Percentiles rank a stretch among this genome's conserved stretches.
Evolutionary conservation across 2,329 filamentous ascomycete species (phyloP).

Genomic region (Stagonosporopsis chrysanthemi): DNA sequence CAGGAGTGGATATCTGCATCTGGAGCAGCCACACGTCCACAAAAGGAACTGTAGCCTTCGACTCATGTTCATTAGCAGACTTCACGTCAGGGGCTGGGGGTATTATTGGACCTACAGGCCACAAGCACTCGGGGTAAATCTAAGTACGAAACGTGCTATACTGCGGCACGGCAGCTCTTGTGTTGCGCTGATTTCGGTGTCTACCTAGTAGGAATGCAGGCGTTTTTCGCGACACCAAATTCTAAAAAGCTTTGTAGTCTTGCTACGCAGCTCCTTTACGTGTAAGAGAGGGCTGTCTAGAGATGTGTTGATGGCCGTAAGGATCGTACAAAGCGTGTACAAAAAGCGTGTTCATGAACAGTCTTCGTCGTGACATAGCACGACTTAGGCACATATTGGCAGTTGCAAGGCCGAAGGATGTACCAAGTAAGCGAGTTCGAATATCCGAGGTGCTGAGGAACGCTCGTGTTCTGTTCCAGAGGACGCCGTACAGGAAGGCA

Average conservation of each 20-base stretch:
- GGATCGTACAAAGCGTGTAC: not conserved
- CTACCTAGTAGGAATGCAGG: not conserved
- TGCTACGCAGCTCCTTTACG: not conserved
- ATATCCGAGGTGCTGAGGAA: not conserved
- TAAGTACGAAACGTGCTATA: not conserved
- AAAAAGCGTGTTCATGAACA: too few species aligned
- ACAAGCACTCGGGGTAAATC: slow-evolving; percentile 11
- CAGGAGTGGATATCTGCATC: slow-evolving; percentile 15
- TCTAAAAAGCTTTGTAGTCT: not conserved
- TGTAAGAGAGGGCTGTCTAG: not conserved
- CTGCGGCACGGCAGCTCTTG: not conserved
- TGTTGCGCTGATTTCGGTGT: not conserved
- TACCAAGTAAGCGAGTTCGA: not conserved
- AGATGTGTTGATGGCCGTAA: not conserved
- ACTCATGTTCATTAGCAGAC: slow-evolving; percentile 28
- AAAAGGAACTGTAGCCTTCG: slow-evolving; percentile 24
- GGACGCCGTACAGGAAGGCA: not conserved
- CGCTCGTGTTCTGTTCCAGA: not conserved
- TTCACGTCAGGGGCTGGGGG: slow-evolving; percentile 20
- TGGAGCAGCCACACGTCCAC: slow-evolving; percentile 21
- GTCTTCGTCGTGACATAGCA: not conserved
- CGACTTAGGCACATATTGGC: not conserved
- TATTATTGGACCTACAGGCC: slow-evolving; percentile 17
- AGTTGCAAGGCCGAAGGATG: not conserved
- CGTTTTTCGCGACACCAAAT: not conserved